Conservation (phyloP, 345 rosid species). For the Gossypium longicalyx region DNA sequence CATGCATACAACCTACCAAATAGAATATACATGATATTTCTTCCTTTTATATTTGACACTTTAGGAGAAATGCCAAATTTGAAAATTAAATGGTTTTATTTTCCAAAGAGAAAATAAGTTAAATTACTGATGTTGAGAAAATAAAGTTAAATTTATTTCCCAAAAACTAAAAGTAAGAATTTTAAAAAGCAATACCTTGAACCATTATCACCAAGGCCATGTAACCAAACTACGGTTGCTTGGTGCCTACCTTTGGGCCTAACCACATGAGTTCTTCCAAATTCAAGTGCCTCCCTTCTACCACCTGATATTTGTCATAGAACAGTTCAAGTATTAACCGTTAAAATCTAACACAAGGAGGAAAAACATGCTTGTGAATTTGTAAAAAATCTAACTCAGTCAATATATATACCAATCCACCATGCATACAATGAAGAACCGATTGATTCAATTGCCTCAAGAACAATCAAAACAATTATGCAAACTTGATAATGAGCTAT, state of each 20-base stretch:
- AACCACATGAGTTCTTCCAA: conserved; percentile 92
- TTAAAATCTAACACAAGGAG: neutral
- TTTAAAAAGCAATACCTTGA: conserved; percentile 50
- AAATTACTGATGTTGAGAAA: neutral
- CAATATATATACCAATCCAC: neutral
- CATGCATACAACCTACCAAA: neutral
- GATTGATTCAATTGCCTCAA: neutral
- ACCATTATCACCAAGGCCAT: conserved; percentile 99
- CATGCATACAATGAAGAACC: neutral
- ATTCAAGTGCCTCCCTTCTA: conserved; percentile 51
- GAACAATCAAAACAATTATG: neutral
- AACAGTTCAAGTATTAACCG: neutral
- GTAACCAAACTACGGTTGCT: conserved; percentile 95
- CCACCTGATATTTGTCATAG: conserved; percentile 36
- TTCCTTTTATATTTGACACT: neutral
- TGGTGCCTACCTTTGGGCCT: conserved; percentile 96
- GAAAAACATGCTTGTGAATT: neutral
- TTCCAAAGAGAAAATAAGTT: neutral
- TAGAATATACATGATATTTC: neutral
- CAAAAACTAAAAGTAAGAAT: neutral
- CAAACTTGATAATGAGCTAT: neutral
- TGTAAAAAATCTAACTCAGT: neutral
- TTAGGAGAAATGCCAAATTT: neutral
- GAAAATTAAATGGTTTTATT: neutral
- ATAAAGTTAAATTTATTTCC: neutral